phyloP scores from a whole-genome alignment of 1,284 basidiomycete genomes.

The Blastosporella zonata region DNA sequence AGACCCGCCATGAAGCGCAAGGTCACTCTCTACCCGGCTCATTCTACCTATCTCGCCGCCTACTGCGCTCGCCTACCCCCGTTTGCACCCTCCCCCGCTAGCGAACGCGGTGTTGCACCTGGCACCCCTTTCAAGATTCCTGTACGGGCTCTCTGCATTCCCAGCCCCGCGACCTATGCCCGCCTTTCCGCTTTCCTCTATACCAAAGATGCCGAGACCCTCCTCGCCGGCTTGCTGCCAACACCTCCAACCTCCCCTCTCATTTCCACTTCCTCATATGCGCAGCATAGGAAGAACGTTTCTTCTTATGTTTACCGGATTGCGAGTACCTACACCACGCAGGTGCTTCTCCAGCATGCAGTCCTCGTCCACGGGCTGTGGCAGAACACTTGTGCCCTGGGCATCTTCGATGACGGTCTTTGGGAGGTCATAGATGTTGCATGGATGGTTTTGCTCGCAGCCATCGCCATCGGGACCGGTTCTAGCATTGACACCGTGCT shows the following conservation, averaged over 20 bases:
- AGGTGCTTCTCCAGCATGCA: slow-evolving; percentile 41
- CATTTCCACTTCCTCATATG: slow-evolving; percentile 9
- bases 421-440: slow-evolving; percentile 60
- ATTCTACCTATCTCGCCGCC: slow-evolving; percentile 45
- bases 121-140: slow-evolving; percentile 35
- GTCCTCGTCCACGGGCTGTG: slow-evolving; percentile 56
- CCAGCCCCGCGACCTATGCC: slow-evolving; percentile 45
- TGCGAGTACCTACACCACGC: slow-evolving; percentile 35
- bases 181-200: slow-evolving; percentile 50
- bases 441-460: slow-evolving; percentile 57
- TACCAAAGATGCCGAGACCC: slow-evolving; percentile 35
- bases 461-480: slow-evolving; percentile 41
- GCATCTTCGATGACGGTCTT: slow-evolving; percentile 53
- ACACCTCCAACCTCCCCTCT: slow-evolving; percentile 22
- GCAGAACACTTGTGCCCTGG: slow-evolving; percentile 64
- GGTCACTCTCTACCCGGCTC: slow-evolving; percentile 46
- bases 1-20: slow-evolving; percentile 24
- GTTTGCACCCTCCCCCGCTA: slow-evolving; percentile 26
- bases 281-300: slow-evolving; percentile 12
- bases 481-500: slow-evolving; percentile 23
- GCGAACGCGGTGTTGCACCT: slow-evolving; percentile 8
- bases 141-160: slow-evolving; percentile 48
- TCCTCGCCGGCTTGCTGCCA: slow-evolving; percentile 41
- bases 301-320: slow-evolving; percentile 28
- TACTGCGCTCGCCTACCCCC: slow-evolving; percentile 45